Conservation (phyloP, 108 stramenopile genomes). For the Aurantiochytrium sp. region DNA sequence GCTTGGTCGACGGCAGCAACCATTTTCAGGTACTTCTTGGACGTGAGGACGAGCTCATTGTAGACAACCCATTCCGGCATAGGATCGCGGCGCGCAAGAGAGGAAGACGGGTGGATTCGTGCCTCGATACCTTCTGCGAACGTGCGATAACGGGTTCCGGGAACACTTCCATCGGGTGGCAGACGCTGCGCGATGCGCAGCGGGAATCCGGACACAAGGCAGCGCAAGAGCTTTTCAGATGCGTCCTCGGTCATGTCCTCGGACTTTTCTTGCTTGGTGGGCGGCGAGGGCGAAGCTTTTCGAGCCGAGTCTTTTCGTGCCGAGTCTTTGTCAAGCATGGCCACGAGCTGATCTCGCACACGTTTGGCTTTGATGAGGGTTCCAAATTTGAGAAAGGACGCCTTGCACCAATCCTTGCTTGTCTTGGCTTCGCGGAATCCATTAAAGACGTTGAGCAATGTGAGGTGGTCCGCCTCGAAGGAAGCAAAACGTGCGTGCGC, state of each 20-base stretch:
- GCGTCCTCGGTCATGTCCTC: background rate
- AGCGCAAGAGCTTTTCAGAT: background rate
- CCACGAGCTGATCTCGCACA: background rate
- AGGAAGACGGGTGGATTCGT: background rate
- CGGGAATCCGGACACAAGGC: background rate
- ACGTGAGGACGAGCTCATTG: constrained; percentile 95
- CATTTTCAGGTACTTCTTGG: constrained; percentile 93
- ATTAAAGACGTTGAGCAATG: background rate
- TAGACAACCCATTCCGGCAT: constrained; percentile 95
- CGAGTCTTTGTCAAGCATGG: background rate
- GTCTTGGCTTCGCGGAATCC: background rate
- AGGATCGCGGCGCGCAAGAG: constrained; percentile 26
- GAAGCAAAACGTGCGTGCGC: background rate
- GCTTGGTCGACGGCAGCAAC: constrained; percentile 81
- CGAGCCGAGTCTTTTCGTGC: no score
- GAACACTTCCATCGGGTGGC: background rate
- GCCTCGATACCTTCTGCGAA: background rate
- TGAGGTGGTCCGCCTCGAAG: constrained; percentile 1
- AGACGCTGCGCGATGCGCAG: background rate
- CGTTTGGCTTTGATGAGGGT: background rate
- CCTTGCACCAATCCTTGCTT: background rate
- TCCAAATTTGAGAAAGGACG: background rate
- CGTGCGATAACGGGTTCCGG: background rate
- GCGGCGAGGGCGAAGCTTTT: background rate
- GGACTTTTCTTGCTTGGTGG: background rate